phyloP scores from a whole-genome alignment of 352 stramenopile genomes.

The Globisporangium heterothallicum region DNA sequence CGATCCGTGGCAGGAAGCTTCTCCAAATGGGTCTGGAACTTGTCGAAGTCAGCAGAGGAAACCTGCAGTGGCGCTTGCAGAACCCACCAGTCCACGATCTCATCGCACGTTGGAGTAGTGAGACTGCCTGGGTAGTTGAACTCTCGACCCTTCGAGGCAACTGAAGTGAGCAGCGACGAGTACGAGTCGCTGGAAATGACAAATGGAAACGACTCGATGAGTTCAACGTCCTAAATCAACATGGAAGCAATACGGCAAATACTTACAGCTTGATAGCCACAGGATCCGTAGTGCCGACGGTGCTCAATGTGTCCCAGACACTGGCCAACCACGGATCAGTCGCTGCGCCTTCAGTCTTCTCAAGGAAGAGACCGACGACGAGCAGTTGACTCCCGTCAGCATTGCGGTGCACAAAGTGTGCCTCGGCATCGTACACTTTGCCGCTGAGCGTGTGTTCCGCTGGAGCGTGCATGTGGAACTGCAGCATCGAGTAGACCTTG shows the following conservation, averaged over 20 bases:
- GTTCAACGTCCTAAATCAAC: too few species aligned
- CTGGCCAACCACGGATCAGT: constrained; percentile 11
- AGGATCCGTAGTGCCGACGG: constrained; percentile 3
- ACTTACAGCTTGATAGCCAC: constrained; percentile 1
- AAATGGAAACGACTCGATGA: too few species aligned
- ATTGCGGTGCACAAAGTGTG: constrained; percentile 37
- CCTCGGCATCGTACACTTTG: constrained; percentile 26
- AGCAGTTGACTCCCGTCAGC: constrained; percentile 11
- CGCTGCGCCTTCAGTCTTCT: constrained; percentile 10
- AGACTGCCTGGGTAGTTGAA: constrained; percentile 26
- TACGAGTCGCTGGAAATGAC: constrained; percentile 4
- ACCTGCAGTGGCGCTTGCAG: constrained; percentile 10
- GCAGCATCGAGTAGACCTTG: constrained; percentile 16
- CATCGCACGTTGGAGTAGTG: constrained; percentile 18
- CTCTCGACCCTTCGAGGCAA: background rate
- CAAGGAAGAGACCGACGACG: constrained; percentile 18
- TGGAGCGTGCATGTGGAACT: constrained; percentile 32
- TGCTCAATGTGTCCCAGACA: constrained; percentile 2
- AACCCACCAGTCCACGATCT: constrained; percentile 19
- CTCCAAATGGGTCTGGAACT: constrained; percentile 1
- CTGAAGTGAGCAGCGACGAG: background rate
- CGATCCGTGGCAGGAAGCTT: too few species aligned
- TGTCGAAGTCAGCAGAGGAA: constrained; percentile 3
- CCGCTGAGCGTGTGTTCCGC: constrained; percentile 37
- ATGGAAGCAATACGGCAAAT: too few species aligned